Evolutionary conservation across 768 basidiomycete genomes (phyloP), one percentile per base, ranked within the genome.

Genomic region (Paxillus ammoniavirescens): DNA sequence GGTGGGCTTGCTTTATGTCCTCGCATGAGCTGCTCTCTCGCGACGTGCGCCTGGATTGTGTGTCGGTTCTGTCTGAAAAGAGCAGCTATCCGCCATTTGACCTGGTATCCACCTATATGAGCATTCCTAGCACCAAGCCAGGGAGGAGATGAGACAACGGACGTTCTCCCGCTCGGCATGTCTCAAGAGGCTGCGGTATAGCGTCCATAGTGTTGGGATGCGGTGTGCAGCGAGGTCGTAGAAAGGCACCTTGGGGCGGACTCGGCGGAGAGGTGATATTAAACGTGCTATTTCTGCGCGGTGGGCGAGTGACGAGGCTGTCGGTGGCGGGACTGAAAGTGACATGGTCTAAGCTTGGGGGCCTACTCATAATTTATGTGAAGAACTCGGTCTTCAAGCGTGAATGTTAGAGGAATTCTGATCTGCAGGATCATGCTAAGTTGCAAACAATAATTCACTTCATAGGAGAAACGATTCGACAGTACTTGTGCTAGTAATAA

Each of bases 111-210:
- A 52, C 61, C 35, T 43, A 47, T 15, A 47, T 49, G 26, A 26
- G 26, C 26, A 26, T 26, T 1, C 45, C 48, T 6, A 53, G 28
- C 6, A 13, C 7, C 26, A 15, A 33, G 3, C 2, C 30, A 7
- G 13, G n/a, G 47, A 40, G 40, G 3, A n/a, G 31, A 26, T n/a
- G 15, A 28, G 2, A 42, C 8, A 38, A 65, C 81, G 50, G 60
- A 89, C 87, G 63, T 81, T 73, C 26, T 79, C 76, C 13, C 76
- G 76, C 1, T 82, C 80, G 6, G 87, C 77, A 38, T 77, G 61
- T 28, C 76, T 72, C 45, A 90, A 68, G 13, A 95, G 75, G 4
- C 82, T 82, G 18, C 91, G 79, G 66, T 93, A 95, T 5, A 94
- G 72, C 0, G 75, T 68, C 87, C 89, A 91, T 60, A 88, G 67